These are phyloP conservation scores for Colletotrichum incanum DNA, from an alignment of 2,329 filamentous ascomycete species.

Conservation along the genomic window DNA sequence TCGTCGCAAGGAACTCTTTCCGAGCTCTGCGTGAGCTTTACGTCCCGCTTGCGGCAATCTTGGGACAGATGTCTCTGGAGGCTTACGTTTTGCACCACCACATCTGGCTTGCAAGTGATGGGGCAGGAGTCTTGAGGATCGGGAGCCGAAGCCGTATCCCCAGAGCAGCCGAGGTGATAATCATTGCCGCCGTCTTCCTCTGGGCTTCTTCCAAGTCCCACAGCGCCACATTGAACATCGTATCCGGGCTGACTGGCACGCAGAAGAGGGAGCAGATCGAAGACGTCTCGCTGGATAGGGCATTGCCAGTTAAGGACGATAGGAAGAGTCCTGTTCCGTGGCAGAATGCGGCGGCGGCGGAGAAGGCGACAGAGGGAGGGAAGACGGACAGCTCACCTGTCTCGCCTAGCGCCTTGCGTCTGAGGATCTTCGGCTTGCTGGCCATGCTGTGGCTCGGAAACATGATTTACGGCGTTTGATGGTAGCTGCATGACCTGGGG, in stretches of 20 bases:
- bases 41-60: constrained; percentile 63
- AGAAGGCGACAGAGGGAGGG: constrained; percentile 5
- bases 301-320: constrained; percentile 26
- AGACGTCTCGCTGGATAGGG: constrained; percentile 19
- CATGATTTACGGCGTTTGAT: constrained; percentile 37
- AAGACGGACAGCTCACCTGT: constrained; percentile 4
- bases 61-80: constrained; percentile 68
- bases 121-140: constrained; percentile 61
- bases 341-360: constrained; percentile 19
- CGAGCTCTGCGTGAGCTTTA: constrained; percentile 58
- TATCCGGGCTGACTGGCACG: constrained; percentile 20
- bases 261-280: constrained; percentile 10
- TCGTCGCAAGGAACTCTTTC: constrained; percentile 64
- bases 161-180: constrained; percentile 42
- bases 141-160: constrained; percentile 22
- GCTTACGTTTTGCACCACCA: constrained; percentile 71
- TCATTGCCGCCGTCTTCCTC: constrained; percentile 48
- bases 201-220: constrained; percentile 38
- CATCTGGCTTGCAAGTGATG: constrained; percentile 71
- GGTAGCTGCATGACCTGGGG: constrained; percentile 6
- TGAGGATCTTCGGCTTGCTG: constrained; percentile 30
- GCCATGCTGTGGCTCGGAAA: constrained; percentile 41
- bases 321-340: constrained; percentile 35
- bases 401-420: constrained; percentile 6
- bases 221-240: constrained; percentile 25